These are phyloP conservation scores for Trichaptum fuscoviolaceum DNA, from an alignment of 768 basidiomycete genomes.

Conservation along the genomic window DNA sequence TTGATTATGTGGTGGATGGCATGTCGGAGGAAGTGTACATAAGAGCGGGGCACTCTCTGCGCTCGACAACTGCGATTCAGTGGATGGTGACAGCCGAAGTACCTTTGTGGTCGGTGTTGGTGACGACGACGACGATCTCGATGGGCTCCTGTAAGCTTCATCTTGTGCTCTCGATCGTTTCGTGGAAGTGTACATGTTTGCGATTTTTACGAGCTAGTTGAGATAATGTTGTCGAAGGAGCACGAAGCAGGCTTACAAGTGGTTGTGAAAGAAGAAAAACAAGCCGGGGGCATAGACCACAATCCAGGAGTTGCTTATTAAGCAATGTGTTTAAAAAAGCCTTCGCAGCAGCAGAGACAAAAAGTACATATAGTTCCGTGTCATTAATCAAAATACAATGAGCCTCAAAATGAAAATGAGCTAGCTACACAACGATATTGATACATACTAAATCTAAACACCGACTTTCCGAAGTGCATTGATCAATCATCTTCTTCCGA, in stretches of 20 bases:
- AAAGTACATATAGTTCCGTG: neutral
- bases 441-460: neutral
- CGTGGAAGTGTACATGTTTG: neutral
- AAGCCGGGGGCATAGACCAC: no score
- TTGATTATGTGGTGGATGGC: slow-evolving; percentile 46
- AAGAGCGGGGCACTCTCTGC: slow-evolving; percentile 32
- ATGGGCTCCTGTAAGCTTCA: neutral
- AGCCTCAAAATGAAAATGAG: neutral
- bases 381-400: neutral
- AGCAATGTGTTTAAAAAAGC: no score
- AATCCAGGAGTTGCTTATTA: no score
- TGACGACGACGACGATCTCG: neutral
- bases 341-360: neutral
- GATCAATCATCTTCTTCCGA: slow-evolving; percentile 20
- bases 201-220: no score
- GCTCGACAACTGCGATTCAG: neutral
- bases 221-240: no score
- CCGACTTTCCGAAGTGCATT: neutral
- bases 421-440: neutral
- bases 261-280: no score
- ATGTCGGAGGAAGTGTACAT: slow-evolving; percentile 81
- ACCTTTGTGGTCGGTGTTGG: neutral
- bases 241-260: no score
- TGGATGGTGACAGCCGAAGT: neutral
- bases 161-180: neutral